Conservation (phyloP, 2,329 filamentous ascomycete species). For the Calonectria henricotiae region DNA sequence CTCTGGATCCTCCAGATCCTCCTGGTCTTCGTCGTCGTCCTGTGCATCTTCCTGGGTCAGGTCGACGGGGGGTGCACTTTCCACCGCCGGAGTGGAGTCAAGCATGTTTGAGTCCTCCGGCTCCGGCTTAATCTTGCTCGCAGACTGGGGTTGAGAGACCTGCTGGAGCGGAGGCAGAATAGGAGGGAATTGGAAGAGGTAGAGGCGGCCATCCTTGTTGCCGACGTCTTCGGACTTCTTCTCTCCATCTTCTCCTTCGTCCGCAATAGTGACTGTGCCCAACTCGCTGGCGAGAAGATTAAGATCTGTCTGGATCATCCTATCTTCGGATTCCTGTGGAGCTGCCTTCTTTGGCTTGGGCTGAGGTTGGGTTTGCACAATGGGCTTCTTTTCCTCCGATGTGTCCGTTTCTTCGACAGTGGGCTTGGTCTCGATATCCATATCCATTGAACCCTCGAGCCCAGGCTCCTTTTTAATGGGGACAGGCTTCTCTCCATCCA, state of each 20-base stretch:
- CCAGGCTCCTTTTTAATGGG: constrained; percentile 65
- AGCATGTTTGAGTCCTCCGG: constrained; percentile 60
- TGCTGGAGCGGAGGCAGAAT: constrained; percentile 71
- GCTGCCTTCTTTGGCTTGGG: constrained; percentile 53
- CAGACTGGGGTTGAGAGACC: constrained; percentile 48
- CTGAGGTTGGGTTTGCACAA: constrained; percentile 37
- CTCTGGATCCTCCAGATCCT: constrained; percentile 54
- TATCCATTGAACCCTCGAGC: constrained; percentile 61
- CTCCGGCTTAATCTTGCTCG: constrained; percentile 62
- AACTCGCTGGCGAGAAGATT: constrained; percentile 63
- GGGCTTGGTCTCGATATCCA: constrained; percentile 57
- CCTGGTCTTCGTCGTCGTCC: constrained; percentile 29
- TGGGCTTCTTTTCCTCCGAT: constrained; percentile 49
- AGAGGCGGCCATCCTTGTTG: constrained; percentile 71
- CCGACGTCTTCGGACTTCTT: constrained; percentile 52
- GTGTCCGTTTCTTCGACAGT: constrained; percentile 44
- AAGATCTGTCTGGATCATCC: constrained; percentile 60
- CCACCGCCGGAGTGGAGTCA: constrained; percentile 51
- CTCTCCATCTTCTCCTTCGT: constrained; percentile 52
- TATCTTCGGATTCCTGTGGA: constrained; percentile 60
- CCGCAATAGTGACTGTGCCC: constrained; percentile 58
- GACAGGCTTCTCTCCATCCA: constrained; percentile 57
- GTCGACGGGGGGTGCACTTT: constrained; percentile 58
- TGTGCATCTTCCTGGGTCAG: constrained; percentile 59
- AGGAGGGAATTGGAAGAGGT: constrained; percentile 78